Conservation (phyloP, 164 flowering plant genomes). For the Chloranthus sessilifolius region DNA sequence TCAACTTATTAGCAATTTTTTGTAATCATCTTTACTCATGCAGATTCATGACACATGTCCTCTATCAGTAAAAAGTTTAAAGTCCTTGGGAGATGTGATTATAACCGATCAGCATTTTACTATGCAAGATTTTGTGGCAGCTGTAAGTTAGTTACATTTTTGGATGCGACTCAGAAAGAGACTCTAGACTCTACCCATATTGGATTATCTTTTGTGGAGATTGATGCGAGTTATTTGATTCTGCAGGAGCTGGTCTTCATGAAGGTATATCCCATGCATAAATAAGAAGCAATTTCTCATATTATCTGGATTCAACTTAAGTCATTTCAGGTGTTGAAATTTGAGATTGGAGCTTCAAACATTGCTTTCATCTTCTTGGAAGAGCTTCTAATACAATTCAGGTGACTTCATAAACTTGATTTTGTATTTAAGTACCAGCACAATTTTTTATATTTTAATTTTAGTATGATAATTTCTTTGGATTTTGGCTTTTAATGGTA, state of each 20-base stretch:
- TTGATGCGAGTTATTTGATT: constrained; percentile 12
- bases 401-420: constrained; percentile 27
- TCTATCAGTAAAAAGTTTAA: constrained; percentile 43
- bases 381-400: constrained; percentile 50
- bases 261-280: constrained; percentile 46
- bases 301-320: constrained; percentile 1
- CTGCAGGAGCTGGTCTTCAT: constrained; percentile 64
- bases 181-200: neutral
- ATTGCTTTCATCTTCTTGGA: constrained; percentile 45
- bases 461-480: too few species aligned
- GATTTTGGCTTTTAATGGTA: neutral
- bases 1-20: neutral
- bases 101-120: constrained; percentile 77
- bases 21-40: constrained; percentile 3
- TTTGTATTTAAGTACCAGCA: too few species aligned
- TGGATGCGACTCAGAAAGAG: neutral
- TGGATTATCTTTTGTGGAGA: neutral
- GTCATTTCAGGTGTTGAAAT: constrained; percentile 47
- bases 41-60: constrained; percentile 60
- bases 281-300: constrained; percentile 6
- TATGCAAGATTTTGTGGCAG: constrained; percentile 56
- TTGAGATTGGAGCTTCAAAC: constrained; percentile 55
- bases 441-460: too few species aligned
- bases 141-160: constrained; percentile 35
- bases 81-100: constrained; percentile 44